Conservation (phyloP, 495 filamentous ascomycete species). For the Hyaloscypha finlandica region DNA sequence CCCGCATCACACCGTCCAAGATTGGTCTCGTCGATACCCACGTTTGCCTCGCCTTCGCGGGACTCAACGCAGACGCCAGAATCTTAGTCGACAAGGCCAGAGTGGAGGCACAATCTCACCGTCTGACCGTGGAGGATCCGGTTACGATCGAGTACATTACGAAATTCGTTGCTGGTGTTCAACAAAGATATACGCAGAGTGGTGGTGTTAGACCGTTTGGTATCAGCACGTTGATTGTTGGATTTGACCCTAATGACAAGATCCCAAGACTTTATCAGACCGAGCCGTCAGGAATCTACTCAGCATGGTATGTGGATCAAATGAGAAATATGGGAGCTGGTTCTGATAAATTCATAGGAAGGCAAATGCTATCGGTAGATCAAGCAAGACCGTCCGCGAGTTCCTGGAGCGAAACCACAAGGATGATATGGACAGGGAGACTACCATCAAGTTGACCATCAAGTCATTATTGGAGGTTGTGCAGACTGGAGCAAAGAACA, state of each 20-base stretch:
- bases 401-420: constrained; percentile 99
- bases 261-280: constrained; percentile 92
- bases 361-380: constrained; percentile 97
- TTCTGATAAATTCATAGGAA: constrained; percentile 64
- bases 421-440: constrained; percentile 91
- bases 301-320: constrained; percentile 73
- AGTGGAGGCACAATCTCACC: constrained; percentile 94
- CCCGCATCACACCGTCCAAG: constrained; percentile 97
- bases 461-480: constrained; percentile 98
- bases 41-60: constrained; percentile 95
- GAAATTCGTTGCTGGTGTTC: constrained; percentile 95
- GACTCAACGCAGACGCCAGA: constrained; percentile 94
- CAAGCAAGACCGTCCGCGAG: constrained; percentile 97
- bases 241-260: constrained; percentile 90
- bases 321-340: neutral
- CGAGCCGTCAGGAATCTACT: constrained; percentile 97
- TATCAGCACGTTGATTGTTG: constrained; percentile 95
- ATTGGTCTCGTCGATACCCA: constrained; percentile 93
- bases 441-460: constrained; percentile 95
- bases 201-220: constrained; percentile 97
- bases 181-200: constrained; percentile 97
- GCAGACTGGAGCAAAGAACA: constrained; percentile 98
- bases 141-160: constrained; percentile 99
- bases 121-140: constrained; percentile 96
- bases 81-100: constrained; percentile 97